phyloP scores from a whole-genome alignment of 2,329 filamentous ascomycete genomes.

The Microsporum audouinii region DNA sequence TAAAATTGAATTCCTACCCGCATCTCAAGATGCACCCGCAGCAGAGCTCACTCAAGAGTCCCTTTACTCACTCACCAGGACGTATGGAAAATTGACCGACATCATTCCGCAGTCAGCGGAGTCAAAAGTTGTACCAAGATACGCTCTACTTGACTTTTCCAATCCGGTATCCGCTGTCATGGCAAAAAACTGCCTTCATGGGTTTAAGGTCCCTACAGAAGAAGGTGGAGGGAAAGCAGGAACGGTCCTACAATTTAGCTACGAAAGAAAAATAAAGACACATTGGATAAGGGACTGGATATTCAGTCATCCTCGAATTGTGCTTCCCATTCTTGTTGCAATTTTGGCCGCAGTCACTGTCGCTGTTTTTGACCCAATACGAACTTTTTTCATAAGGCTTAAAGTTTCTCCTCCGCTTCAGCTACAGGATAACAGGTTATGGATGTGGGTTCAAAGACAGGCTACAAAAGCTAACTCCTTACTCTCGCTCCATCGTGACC shows the following conservation, averaged over 20 bases:
- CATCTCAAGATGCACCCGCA: constrained; percentile 56
- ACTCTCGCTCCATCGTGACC: constrained; percentile 31
- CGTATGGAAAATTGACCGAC: constrained; percentile 81
- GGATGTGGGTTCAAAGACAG: constrained; percentile 70
- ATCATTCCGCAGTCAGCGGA: constrained; percentile 73
- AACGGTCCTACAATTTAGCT: constrained; percentile 69
- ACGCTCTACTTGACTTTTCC: constrained; percentile 66
- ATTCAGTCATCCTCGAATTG: constrained; percentile 70
- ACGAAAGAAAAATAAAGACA: constrained; percentile 64
- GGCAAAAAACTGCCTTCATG: constrained; percentile 87
- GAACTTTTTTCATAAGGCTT: constrained; percentile 81
- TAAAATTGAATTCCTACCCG: constrained; percentile 73
- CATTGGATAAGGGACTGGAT: constrained; percentile 83
- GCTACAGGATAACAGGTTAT: constrained; percentile 59
- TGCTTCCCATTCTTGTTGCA: constrained; percentile 71
- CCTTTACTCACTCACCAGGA: constrained; percentile 74
- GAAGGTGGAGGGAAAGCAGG: constrained; percentile 63
- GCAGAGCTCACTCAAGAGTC: constrained; percentile 77
- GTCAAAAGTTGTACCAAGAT: constrained; percentile 73
- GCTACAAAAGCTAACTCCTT: constrained; percentile 34
- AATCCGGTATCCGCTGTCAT: constrained; percentile 66
- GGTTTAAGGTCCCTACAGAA: constrained; percentile 57
- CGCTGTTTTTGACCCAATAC: constrained; percentile 83
- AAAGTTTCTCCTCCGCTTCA: constrained; percentile 71
- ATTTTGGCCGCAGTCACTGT: constrained; percentile 74